Conservation (phyloP, 352 stramenopile species). For the Phytophthora boehmeriae region DNA sequence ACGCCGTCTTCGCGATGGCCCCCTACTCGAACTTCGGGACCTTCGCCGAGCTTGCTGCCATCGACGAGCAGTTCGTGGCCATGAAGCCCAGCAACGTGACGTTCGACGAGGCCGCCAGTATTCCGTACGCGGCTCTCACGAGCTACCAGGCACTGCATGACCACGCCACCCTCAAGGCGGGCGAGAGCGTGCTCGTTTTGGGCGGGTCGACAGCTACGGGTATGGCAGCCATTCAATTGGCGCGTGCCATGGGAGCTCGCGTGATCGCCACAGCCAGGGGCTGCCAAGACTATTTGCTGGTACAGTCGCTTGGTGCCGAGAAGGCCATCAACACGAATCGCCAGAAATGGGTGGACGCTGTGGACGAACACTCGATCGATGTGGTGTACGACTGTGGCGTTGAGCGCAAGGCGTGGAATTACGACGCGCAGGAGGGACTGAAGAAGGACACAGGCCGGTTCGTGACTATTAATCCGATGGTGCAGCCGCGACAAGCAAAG, state of each 20-base stretch:
- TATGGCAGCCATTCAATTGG: constrained; percentile 63
- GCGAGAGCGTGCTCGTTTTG: constrained; percentile 54
- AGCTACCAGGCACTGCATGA: constrained; percentile 58
- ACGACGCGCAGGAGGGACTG: constrained; percentile 37
- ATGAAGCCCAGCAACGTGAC: constrained; percentile 55
- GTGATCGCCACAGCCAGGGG: constrained; percentile 65
- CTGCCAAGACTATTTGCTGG: constrained; percentile 60
- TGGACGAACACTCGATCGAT: constrained; percentile 44
- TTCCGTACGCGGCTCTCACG: constrained; percentile 57
- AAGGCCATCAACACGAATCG: constrained; percentile 70
- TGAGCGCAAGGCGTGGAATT: constrained; percentile 34
- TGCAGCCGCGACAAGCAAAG: constrained; percentile 37
- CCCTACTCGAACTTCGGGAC: constrained; percentile 41
- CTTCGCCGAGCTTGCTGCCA: constrained; percentile 60
- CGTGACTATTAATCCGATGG: constrained; percentile 38
- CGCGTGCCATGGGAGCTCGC: constrained; percentile 54
- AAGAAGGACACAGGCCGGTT: constrained; percentile 33
- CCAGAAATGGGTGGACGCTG: constrained; percentile 33
- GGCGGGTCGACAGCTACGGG: constrained; percentile 69
- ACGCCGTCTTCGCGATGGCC: constrained; percentile 68
- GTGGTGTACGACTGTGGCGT: constrained; percentile 46
- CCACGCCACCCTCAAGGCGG: constrained; percentile 35
- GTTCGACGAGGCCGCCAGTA: constrained; percentile 60
- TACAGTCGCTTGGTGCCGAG: constrained; percentile 47
- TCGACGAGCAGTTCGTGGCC: constrained; percentile 44